phyloP scores from a whole-genome alignment of 2,329 filamentous ascomycete genomes.

The Alternaria sp. region DNA sequence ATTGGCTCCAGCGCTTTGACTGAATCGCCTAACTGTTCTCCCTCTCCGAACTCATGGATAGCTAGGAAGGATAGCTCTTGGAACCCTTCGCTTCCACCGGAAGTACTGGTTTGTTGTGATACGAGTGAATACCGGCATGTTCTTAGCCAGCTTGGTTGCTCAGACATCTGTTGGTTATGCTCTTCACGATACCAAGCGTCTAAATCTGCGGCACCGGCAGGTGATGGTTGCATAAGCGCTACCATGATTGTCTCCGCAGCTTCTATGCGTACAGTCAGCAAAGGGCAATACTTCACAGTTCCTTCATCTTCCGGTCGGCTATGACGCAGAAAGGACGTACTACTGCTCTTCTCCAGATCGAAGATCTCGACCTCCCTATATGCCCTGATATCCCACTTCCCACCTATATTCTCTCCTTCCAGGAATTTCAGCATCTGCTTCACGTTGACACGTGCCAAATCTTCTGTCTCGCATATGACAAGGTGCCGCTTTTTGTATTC shows the following conservation, averaged over 20 bases:
- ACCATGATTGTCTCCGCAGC: slow-evolving; percentile 21
- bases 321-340: not conserved
- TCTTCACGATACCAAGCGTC: slow-evolving; percentile 45
- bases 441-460: slow-evolving; percentile 29
- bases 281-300: not conserved
- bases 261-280: not conserved
- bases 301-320: not conserved
- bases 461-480: slow-evolving; percentile 33
- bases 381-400: not conserved
- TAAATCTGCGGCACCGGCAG: slow-evolving; percentile 33
- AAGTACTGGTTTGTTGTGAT: slow-evolving; percentile 10
- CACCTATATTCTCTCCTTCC: not conserved
- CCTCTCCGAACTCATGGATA: slow-evolving; percentile 42
- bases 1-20: slow-evolving; percentile 40
- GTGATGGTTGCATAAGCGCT: slow-evolving; percentile 39
- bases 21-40: slow-evolving; percentile 35
- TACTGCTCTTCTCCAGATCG: not conserved
- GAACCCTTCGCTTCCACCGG: slow-evolving; percentile 12
- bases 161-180: slow-evolving; percentile 45
- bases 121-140: slow-evolving; percentile 32
- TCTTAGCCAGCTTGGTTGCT: slow-evolving; percentile 39
- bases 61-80: slow-evolving; percentile 34
- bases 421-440: slow-evolving; percentile 21
- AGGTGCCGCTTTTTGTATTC: slow-evolving; percentile 31
- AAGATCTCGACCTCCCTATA: not conserved